Percentiles rank a stretch among this genome's conserved stretches.
These are phyloP conservation scores for Wallacemonas sp. DNA, from an alignment of 208 protist genomes.

Conservation along the genomic window DNA sequence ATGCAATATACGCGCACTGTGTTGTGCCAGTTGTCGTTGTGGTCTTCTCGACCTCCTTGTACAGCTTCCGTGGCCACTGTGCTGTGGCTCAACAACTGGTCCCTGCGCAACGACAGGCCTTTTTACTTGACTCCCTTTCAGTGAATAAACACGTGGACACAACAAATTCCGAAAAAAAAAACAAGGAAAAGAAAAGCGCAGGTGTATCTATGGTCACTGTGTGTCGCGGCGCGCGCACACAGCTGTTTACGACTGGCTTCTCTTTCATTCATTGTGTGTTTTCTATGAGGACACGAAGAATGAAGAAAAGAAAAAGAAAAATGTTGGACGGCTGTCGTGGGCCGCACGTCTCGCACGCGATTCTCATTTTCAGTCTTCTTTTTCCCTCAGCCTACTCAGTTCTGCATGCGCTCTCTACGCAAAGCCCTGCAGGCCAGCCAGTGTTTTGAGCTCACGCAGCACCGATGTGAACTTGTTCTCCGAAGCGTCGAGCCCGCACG, in stretches of 20 bases:
- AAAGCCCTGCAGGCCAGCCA: conserved; percentile 23
- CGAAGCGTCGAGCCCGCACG: conserved; percentile 37
- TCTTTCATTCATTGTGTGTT: not conserved
- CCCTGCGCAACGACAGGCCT: too few species aligned
- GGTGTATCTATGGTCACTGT: too few species aligned
- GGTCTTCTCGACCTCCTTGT: not conserved
- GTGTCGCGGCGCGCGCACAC: too few species aligned
- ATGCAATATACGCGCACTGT: too few species aligned
- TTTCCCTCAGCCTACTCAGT: not conserved
- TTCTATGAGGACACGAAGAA: not conserved
- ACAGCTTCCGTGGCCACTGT: not conserved
- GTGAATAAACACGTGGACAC: too few species aligned
- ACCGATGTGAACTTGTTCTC: conserved; percentile 66
- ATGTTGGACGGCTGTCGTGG: not conserved
- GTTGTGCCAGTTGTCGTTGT: not conserved
- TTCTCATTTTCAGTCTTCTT: not conserved
- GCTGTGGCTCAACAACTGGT: too few species aligned
- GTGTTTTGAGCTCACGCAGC: conserved; percentile 43
- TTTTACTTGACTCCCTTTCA: too few species aligned
- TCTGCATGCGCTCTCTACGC: not conserved
- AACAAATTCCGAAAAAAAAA: too few species aligned
- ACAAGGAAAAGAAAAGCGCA: too few species aligned
- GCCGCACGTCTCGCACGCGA: not conserved
- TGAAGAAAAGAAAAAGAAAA: conserved; percentile 15
- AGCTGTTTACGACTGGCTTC: not conserved